Base-by-base conservation (phyloP, 2,329 filamentous ascomycete genomes). In the Trichoderma atrobrunneum region DNA sequence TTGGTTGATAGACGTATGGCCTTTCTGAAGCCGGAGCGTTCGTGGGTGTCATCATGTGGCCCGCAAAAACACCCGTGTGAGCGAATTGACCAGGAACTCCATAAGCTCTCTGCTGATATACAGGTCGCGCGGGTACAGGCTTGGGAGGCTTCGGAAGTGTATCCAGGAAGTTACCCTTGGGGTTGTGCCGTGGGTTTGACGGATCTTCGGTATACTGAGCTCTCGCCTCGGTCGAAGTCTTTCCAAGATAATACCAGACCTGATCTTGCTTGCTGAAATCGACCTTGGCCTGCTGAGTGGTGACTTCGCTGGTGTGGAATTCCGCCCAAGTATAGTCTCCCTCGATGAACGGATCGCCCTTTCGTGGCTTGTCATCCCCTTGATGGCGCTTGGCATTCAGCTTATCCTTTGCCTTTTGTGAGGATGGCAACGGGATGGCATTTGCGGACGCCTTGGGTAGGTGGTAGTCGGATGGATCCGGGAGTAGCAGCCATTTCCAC, bases 141-240 rank as follows among this genome's bases (percentile, higher is more conserved):
- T 82, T 85, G 5, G 80, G 76, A 5, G 86, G 84, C 75, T 88
- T 89, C 66, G 85, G 89, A 67, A 94, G 84, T 2, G 91, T 90
- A 60, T 93, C 91, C 78, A 94, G 81, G 80, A 92, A 95, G 78
- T 92, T 92, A 75, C 90, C 90, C 81, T 88, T 91, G 2, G 86
- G 83, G 73, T 93, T 93, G 80, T 93, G 87, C 60, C 84, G 84
- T n/a, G 82, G 86, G 14, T 81, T 85, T 10, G 78, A 74, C 57
- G 87, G 89, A 81, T 97, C 90, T 77, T 96, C 93, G 5, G 95
- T 97, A 82, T 96, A 99, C 80, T 97, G 94, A 30, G 94, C 91
- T 80, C 91, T 94, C 69, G 94, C 92, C 78, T 98, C 95, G 7
- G 95, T 98, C 26, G 95, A 98, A 24, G 88, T 89, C 79, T 90